These are phyloP conservation scores for Cucumis cinereus DNA, from an alignment of 306 rosid species.

Conservation along the genomic window DNA sequence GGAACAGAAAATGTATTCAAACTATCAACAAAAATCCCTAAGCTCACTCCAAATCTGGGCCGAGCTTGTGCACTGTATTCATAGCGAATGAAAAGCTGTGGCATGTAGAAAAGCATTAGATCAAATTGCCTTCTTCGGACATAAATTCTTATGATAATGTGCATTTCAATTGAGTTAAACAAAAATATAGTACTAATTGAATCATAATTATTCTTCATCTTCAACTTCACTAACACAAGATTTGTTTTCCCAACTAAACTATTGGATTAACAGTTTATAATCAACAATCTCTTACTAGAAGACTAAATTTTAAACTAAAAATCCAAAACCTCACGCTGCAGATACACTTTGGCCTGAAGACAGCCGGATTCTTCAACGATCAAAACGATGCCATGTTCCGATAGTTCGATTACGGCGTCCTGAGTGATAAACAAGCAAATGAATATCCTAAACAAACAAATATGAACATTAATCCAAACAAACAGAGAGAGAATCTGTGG, in stretches of 20 bases:
- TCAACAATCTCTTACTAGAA: background rate
- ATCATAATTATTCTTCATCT: background rate
- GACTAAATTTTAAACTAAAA: background rate
- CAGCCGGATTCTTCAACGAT: slow-evolving; percentile 79
- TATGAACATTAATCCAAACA: background rate
- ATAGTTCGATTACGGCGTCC: slow-evolving; percentile 75
- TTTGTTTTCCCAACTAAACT: background rate
- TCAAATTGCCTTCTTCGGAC: background rate
- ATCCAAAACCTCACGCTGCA: slow-evolving; percentile 65
- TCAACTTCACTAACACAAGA: background rate
- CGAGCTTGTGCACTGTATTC: slow-evolving; percentile 70
- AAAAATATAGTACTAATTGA: background rate
- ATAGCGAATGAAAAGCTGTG: slow-evolving; percentile 58
- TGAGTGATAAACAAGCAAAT: slow-evolving; percentile 4
- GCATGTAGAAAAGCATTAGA: background rate
- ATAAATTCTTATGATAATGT: background rate
- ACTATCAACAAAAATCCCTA: slow-evolving; percentile 74
- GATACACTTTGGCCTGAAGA: slow-evolving; percentile 90
- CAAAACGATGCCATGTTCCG: slow-evolving; percentile 81
- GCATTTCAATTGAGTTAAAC: background rate
- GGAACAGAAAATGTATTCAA: slow-evolving; percentile 74
- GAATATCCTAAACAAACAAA: background rate
- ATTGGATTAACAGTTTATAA: background rate
- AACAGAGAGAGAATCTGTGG: background rate
- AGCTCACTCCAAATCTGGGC: slow-evolving; percentile 80